Evolutionary conservation across 2,329 filamentous ascomycete genomes (phyloP).

Genomic region (Fusarium falciforme): DNA sequence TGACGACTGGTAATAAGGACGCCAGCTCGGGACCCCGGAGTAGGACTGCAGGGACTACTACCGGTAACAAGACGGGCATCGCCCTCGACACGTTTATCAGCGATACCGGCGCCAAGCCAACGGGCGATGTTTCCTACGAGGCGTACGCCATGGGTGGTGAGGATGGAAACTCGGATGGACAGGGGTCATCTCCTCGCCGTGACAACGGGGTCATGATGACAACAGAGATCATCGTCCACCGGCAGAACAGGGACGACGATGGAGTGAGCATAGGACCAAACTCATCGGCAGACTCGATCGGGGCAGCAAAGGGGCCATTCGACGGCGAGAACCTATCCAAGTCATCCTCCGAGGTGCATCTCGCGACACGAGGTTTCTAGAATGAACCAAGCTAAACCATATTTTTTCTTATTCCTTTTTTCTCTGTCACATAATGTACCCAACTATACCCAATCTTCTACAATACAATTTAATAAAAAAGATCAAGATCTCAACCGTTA

Average conservation of each 20-base stretch:
- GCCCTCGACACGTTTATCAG: slow-evolving; percentile 37
- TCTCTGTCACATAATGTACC: neutral
- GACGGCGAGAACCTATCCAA: slow-evolving; percentile 37
- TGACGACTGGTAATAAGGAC: slow-evolving; percentile 43
- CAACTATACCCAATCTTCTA: slow-evolving; percentile 27
- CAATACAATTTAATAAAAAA: neutral
- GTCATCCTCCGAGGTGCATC: slow-evolving; percentile 42
- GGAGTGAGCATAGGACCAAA: slow-evolving; percentile 29
- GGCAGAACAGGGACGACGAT: slow-evolving; percentile 37
- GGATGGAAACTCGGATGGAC: neutral
- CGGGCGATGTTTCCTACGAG: slow-evolving; percentile 33
- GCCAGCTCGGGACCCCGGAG: slow-evolving; percentile 40
- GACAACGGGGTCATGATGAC: slow-evolving; percentile 42
- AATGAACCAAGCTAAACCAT: neutral
- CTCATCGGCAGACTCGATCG: slow-evolving; percentile 26
- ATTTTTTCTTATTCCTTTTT: neutral
- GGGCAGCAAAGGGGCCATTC: slow-evolving; percentile 9
- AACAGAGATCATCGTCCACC: slow-evolving; percentile 37
- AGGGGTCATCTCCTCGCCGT: neutral
- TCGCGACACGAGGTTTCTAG: slow-evolving; percentile 39
- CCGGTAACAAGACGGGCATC: slow-evolving; percentile 26
- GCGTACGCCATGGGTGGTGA: slow-evolving; percentile 43
- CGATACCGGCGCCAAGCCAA: slow-evolving; percentile 17
- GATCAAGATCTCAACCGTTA: neutral
- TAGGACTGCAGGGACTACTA: slow-evolving; percentile 15